These are phyloP conservation scores for Lithospermum erythrorhizon DNA, from an alignment of 257 asterid species.

Conservation along the genomic window DNA sequence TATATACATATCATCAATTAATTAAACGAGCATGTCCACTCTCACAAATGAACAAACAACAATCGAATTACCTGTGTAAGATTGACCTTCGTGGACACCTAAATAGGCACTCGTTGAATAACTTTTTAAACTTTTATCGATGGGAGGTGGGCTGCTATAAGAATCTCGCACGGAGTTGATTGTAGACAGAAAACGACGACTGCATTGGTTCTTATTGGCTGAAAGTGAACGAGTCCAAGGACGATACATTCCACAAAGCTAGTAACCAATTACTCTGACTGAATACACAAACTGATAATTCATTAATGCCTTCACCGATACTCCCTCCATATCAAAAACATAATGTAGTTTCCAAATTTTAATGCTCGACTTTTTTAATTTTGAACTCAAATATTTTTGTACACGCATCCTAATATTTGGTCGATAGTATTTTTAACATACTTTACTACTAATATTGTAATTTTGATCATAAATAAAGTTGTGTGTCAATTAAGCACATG, in stretches of 20 bases:
- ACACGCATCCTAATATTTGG: no score
- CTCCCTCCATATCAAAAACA: no score
- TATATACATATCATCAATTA: no score
- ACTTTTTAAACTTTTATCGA: constrained; percentile 11
- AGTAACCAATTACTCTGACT: constrained; percentile 8
- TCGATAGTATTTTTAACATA: no score
- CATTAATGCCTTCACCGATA: no score
- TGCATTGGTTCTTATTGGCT: constrained; percentile 21
- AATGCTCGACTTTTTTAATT: no score
- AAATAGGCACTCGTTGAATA: constrained; percentile 5
- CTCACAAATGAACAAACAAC: neutral
- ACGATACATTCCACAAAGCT: constrained; percentile 27
- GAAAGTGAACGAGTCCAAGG: constrained; percentile 32
- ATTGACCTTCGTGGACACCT: neutral
- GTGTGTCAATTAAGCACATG: no score
- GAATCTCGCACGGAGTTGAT: constrained; percentile 7
- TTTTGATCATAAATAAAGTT: no score
- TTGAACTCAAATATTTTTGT: no score
- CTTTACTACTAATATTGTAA: no score
- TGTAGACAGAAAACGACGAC: constrained; percentile 19
- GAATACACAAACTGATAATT: neutral
- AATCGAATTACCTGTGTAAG: constrained; percentile 12
- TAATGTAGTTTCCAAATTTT: no score
- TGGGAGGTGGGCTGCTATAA: constrained; percentile 9
- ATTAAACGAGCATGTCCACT: no score